Evolutionary conservation across 345 rosid genomes (phyloP).

Genomic region (Zanthoxylum bungeanum): DNA sequence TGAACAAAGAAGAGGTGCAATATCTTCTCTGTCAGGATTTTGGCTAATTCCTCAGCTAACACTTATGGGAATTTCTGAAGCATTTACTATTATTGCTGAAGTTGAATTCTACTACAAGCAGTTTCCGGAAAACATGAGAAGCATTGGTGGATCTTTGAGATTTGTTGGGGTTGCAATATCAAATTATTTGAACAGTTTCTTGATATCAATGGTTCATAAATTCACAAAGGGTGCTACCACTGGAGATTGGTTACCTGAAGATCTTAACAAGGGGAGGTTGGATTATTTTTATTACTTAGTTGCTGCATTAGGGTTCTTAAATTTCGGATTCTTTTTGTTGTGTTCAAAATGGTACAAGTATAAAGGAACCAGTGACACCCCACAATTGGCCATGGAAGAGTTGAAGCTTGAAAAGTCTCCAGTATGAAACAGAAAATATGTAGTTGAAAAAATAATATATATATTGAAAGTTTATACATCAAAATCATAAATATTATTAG

Average conservation of each 20-base stretch:
- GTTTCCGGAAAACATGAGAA: conserved; percentile 57
- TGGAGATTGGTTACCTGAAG: conserved; percentile 49
- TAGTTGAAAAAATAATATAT: neutral
- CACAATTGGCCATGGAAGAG: conserved; percentile 8
- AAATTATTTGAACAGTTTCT: conserved; percentile 34
- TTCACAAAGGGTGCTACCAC: conserved; percentile 21
- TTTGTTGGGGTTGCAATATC: conserved; percentile 31
- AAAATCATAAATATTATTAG: no score
- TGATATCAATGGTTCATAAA: conserved; percentile 39
- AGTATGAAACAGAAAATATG: neutral
- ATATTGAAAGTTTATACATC: neutral
- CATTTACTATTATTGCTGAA: conserved; percentile 26
- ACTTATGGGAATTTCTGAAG: conserved; percentile 31
- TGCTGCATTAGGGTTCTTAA: conserved; percentile 29
- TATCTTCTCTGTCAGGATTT: conserved; percentile 35
- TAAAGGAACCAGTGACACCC: conserved; percentile 19
- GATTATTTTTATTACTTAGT: conserved; percentile 43
- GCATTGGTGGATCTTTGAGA: conserved; percentile 35
- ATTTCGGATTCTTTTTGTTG: conserved; percentile 36
- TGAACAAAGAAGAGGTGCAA: conserved; percentile 25
- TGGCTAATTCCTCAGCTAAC: conserved; percentile 45
- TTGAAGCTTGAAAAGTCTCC: neutral
- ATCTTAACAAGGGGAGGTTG: conserved; percentile 50
- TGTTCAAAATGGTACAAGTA: conserved; percentile 43
- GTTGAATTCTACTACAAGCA: conserved; percentile 53